Base-by-base conservation (phyloP, 2,329 filamentous ascomycete species). In the Scolecobasidium constrictum region DNA sequence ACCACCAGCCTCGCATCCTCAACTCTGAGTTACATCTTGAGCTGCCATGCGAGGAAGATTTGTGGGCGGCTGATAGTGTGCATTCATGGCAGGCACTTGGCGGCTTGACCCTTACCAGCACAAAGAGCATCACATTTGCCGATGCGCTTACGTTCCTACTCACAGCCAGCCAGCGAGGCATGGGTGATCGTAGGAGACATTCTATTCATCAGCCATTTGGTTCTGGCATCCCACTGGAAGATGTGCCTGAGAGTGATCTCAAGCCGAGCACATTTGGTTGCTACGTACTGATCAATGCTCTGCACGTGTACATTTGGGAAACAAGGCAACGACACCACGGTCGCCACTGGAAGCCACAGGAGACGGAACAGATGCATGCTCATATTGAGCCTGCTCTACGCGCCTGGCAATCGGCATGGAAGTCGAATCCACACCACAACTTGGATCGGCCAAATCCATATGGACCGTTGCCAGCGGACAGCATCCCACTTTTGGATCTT, bases 301-400 rank as follows among this genome's bases (percentile, higher is more conserved):
- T 96, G 18, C 92, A 96, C 64, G 95, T 95, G 53, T 95, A 94
- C 61, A 95, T 96, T 35, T 96, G 92, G 92, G 90, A 96, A 63
- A 95, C 88, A 0, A 75, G 90, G 18, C 88, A 94, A 61, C 73
- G 87, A 41, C 88, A 95, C 52, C 81, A 88, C 52, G 87, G 84
- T 52, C 81, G 86, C 48, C 72, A 86, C 38, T 95, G 90, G 90
- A 94, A 87, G 2, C 78, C 81, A 23, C 82, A 90, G 50, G 90
- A 96, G 61, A 94, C 86, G 0, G 88, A 96, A 51, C 86, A 87
- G 49, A 94, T 96, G 87, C 88, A 95, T 58, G 77, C 83, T 2
- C 87, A 94, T 55, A 93, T 96, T 45, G 88, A 95, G 59, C 90
- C 90, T 9, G 90, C 90, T 2, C 68, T 98, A 47, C 83, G 87